Percentiles rank a stretch among this genome's conserved stretches.
Evolutionary conservation across 2,329 filamentous ascomycete genomes (phyloP).

Genomic region (Biscogniauxia marginata): DNA sequence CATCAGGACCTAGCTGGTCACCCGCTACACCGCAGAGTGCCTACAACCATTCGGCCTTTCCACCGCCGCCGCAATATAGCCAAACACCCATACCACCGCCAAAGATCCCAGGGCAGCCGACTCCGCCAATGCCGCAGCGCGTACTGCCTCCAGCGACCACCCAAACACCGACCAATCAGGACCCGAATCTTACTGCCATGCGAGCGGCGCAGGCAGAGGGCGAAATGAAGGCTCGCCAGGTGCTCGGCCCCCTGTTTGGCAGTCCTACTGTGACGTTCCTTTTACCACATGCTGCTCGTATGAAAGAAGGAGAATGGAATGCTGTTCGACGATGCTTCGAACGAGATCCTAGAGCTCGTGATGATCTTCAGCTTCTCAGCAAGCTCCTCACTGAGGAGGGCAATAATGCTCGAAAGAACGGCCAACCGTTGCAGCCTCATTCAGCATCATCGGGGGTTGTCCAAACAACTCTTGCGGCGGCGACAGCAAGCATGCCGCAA

Average conservation of each 20-base stretch:
- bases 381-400: constrained; percentile 52
- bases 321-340: constrained; percentile 69
- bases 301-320: constrained; percentile 70
- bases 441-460: constrained; percentile 29
- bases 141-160: constrained; percentile 12
- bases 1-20: constrained; percentile 53
- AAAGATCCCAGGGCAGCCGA: constrained; percentile 31
- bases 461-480: constrained; percentile 32
- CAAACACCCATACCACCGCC: constrained; percentile 34
- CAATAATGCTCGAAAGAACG: constrained; percentile 30
- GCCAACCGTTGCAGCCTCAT: constrained; percentile 19
- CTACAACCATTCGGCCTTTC: constrained; percentile 22
- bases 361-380: constrained; percentile 59
- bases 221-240: constrained; percentile 57
- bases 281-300: constrained; percentile 65
- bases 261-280: constrained; percentile 69
- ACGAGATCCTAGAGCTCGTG: constrained; percentile 61
- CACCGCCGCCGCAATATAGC: constrained; percentile 28
- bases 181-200: constrained; percentile 36
- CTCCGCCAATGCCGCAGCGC: constrained; percentile 20
- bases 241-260: constrained; percentile 61
- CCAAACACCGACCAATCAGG: constrained; percentile 28
- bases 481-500: constrained; percentile 21
- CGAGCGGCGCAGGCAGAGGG: constrained; percentile 50
- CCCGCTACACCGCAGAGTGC: constrained; percentile 46